Percentiles rank a stretch among this genome's conserved stretches.
Evolutionary conservation across 2,329 filamentous ascomycete species (phyloP).

Genomic region (Colletotrichum chlorophyti): DNA sequence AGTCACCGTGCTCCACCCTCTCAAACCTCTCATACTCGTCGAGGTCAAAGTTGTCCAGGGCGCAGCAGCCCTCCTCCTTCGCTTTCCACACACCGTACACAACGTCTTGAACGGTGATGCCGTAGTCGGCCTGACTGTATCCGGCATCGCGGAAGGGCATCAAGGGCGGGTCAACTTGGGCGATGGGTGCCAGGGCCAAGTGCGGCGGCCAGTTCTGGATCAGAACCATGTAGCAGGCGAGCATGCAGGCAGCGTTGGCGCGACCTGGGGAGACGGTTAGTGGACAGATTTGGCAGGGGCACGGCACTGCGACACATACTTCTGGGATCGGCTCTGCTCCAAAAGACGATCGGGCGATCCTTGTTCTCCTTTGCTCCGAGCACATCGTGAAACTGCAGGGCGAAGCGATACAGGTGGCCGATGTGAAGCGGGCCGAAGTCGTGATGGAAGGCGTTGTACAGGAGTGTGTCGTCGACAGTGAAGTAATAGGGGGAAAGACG

Average conservation of each 20-base stretch:
- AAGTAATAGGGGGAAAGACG: conserved; percentile 84
- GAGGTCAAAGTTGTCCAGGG: conserved; percentile 91
- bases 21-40: conserved; percentile 98
- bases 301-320: conserved; percentile 64
- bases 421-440: conserved; percentile 98
- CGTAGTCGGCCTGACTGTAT: conserved; percentile 97
- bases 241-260: conserved; percentile 91
- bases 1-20: conserved; percentile 96
- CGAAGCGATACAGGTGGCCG: conserved; percentile 95
- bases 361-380: conserved; percentile 91
- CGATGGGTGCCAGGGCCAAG: conserved; percentile 91
- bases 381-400: conserved; percentile 94
- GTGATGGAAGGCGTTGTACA: conserved; percentile 98
- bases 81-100: conserved; percentile 99
- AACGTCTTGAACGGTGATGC: conserved; percentile 93
- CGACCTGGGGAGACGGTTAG: conserved; percentile 64
- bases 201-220: conserved; percentile 98
- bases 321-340: conserved; percentile 89
- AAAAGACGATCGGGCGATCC: conserved; percentile 91
- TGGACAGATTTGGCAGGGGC: conserved; percentile 31
- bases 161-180: conserved; percentile 93
- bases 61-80: conserved; percentile 92
- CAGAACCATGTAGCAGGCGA: conserved; percentile 98
- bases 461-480: conserved; percentile 86
- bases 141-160: conserved; percentile 99